Base-by-base conservation (phyloP, 805 yeast genomes). In the Nakazawaea pomicola region DNA sequence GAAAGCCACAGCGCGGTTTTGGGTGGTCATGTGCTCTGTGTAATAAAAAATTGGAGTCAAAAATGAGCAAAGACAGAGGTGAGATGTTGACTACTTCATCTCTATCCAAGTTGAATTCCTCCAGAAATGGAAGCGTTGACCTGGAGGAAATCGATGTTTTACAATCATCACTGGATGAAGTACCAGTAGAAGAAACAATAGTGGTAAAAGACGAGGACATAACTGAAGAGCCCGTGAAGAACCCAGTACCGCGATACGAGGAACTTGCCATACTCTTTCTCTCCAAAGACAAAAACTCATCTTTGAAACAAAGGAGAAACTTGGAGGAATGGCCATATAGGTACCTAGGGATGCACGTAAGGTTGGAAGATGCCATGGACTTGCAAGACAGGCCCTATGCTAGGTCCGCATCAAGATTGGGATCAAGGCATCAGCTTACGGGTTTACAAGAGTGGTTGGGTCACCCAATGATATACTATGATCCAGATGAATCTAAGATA, bases 21-120 rank as follows among this genome's bases (percentile, higher is more conserved):
- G 85, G 88, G 7, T 90, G 96, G 96, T 74, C 87, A 19, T 89
- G 97, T 65, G 90, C 86, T 21, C 57, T 65, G 4, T 89, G 97
- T 62, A 70, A 81, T n/a, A 74, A 76, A 49, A 70, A 65, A 24
- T 72, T 74, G 38, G 83, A 79, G 46, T 57, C 61, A n/a, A 62
- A 63, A 45, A 40, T 68, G 45, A 49, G 49, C 21, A 64, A 54
- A 33, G 60, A 58, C 32, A 56, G 67, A 40, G 70, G 69, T 16
- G 44, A 58, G 14, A 50, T 61, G 59, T 46, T 62, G 17, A 56
- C 56, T 12, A 53, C 58, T 37, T 31, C 37, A 14, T 41, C 41
- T 12, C 19, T 42, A 9, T 15, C 38, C 17, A 37, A 37, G n/a
- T 16, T 42, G 6, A 42, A 37, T 12, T 29, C 33, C 15, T 41